These are phyloP conservation scores for Nemania sp. DNA, from an alignment of 2,329 filamentous ascomycete species.

Conservation along the genomic window DNA sequence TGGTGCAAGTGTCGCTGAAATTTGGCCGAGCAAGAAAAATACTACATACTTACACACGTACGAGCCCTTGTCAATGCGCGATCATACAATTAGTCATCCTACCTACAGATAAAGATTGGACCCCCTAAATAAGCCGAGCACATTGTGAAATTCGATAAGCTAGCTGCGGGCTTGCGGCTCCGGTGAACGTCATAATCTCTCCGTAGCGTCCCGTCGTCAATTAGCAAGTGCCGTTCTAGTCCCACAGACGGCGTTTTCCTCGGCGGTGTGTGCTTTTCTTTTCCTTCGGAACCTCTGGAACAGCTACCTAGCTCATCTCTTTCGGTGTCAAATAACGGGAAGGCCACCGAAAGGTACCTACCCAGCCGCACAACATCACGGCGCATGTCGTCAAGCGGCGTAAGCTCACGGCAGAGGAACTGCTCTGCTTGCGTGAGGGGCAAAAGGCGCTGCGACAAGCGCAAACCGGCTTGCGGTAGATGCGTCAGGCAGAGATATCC, in stretches of 20 bases:
- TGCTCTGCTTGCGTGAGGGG: constrained; percentile 54
- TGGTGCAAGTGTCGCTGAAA: too few relatives aligned
- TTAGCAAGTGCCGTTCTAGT: background rate
- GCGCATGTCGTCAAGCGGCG: constrained; percentile 20
- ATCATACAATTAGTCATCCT: too few relatives aligned
- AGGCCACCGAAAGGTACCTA: background rate
- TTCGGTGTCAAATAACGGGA: background rate
- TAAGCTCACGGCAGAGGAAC: constrained; percentile 53
- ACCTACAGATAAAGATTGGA: too few relatives aligned
- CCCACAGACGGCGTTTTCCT: background rate
- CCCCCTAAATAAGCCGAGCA: too few relatives aligned
- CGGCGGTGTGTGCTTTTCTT: background rate
- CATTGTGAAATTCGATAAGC: constrained; percentile 22
- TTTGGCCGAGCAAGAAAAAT: too few relatives aligned
- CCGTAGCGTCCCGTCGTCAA: background rate
- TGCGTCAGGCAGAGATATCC: constrained; percentile 48
- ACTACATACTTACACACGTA: too few relatives aligned
- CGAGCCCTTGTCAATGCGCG: too few relatives aligned
- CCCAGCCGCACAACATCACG: background rate
- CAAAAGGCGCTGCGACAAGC: constrained; percentile 55
- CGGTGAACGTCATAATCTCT: background rate
- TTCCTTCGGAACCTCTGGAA: background rate
- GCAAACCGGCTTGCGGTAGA: constrained; percentile 48
- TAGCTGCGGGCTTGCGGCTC: constrained; percentile 29
- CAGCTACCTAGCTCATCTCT: background rate